These are phyloP conservation scores for Debaryomyces castellii DNA, from an alignment of 805 yeast species.

Conservation along the genomic window DNA sequence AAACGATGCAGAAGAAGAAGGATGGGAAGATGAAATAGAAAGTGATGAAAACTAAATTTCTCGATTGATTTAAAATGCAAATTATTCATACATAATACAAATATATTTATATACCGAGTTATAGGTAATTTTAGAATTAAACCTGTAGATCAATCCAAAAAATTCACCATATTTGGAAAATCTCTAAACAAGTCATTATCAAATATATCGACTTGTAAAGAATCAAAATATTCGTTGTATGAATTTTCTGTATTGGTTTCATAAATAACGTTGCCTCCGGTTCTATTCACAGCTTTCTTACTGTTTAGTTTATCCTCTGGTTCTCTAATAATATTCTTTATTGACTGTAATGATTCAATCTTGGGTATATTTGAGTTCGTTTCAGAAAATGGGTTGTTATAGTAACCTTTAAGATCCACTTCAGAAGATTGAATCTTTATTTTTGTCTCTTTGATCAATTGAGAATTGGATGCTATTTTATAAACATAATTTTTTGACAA, in stretches of 20 bases:
- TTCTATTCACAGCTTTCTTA: neutral
- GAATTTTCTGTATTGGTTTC: constrained; percentile 7
- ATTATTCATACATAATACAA: neutral
- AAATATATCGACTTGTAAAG: constrained; percentile 26
- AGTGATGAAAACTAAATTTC: constrained; percentile 20
- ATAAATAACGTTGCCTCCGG: neutral
- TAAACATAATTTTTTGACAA: constrained; percentile 20
- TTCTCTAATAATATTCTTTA: neutral
- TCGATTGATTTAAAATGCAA: neutral
- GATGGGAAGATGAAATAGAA: constrained; percentile 55
- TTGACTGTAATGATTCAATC: neutral
- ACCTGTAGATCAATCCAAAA: constrained; percentile 5
- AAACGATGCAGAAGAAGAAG: constrained; percentile 38
- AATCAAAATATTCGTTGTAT: constrained; percentile 21
- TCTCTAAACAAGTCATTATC: constrained; percentile 26
- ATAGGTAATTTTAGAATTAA: neutral
- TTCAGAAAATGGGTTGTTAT: neutral
- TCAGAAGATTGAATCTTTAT: neutral
- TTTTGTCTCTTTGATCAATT: neutral
- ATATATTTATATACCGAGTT: neutral
- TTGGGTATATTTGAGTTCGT: neutral
- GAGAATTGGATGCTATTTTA: constrained; percentile 9
- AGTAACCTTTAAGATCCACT: neutral
- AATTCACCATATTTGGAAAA: constrained; percentile 18
- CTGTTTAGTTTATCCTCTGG: neutral